phyloP scores from a whole-genome alignment of 2,329 filamentous ascomycete species.

The Ophiostoma angusticollis region DNA sequence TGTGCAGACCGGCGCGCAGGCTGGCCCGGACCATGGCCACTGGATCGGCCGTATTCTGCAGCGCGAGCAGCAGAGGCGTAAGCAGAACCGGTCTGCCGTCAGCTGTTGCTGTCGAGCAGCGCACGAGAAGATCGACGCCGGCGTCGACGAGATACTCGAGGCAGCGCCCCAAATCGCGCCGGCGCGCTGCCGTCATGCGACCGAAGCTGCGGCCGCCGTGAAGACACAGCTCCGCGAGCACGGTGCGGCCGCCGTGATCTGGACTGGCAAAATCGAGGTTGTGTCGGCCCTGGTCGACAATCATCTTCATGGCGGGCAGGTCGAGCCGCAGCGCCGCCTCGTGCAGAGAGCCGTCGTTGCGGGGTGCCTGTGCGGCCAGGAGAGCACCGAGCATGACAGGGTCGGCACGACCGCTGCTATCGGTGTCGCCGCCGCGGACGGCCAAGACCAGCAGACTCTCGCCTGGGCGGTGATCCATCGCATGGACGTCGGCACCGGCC shows the following conservation, averaged over 20 bases:
- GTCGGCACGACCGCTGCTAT: too few relatives aligned
- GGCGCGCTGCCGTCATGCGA: slow-evolving; percentile 31
- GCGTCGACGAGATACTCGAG: slow-evolving; percentile 43
- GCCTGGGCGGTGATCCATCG: slow-evolving; percentile 40
- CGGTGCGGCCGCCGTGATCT: slow-evolving; percentile 48
- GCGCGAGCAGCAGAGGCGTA: slow-evolving; percentile 46
- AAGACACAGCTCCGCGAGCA: slow-evolving; percentile 50
- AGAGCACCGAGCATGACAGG: slow-evolving; percentile 42
- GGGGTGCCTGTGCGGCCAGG: slow-evolving; percentile 40
- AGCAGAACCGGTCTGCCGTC: too few relatives aligned
- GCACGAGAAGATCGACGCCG: slow-evolving; percentile 43
- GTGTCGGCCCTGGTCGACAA: slow-evolving; percentile 47
- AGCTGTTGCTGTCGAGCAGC: slow-evolving; percentile 43
- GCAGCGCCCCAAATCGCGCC: slow-evolving; percentile 43
- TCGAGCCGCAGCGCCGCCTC: slow-evolving; percentile 50
- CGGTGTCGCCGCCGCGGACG: slow-evolving; percentile 39
- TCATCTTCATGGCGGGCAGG: slow-evolving; percentile 38
- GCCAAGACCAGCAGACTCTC: slow-evolving; percentile 49
- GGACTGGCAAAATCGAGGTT: slow-evolving; percentile 53
- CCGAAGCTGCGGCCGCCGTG: slow-evolving; percentile 36
- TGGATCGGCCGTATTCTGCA: slow-evolving; percentile 43
- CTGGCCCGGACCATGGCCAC: slow-evolving; percentile 43
- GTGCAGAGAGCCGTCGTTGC: slow-evolving; percentile 54
- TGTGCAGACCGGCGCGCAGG: slow-evolving; percentile 52
- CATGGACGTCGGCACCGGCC: slow-evolving; percentile 46